phyloP scores from a whole-genome alignment of 768 basidiomycete genomes.

The Nidula microcarpa region DNA sequence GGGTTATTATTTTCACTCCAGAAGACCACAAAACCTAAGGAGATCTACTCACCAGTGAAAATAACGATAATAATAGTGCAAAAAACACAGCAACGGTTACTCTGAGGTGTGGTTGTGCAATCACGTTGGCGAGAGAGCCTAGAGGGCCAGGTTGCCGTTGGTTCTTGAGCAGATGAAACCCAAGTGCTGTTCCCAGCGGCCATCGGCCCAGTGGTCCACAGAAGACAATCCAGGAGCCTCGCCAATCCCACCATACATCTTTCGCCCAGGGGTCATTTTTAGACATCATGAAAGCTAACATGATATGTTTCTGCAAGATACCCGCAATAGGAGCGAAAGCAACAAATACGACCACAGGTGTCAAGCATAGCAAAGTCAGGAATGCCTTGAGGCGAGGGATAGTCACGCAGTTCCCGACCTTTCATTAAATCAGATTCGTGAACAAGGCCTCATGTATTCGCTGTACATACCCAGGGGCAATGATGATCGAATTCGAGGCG shows the following conservation, averaged over 20 bases:
- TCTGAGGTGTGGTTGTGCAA: slow-evolving; percentile 34
- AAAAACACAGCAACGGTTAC: slow-evolving; percentile 20
- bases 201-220: slow-evolving; percentile 41
- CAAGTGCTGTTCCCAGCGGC: slow-evolving; percentile 32
- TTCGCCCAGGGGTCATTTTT: slow-evolving; percentile 21
- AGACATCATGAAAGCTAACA: slow-evolving; percentile 23
- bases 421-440: background rate
- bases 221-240: slow-evolving; percentile 39
- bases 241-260: slow-evolving; percentile 38
- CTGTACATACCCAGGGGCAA: slow-evolving; percentile 38
- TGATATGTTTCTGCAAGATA: slow-evolving; percentile 21
- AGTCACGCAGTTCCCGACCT: slow-evolving; percentile 43
- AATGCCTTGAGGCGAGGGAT: slow-evolving; percentile 32
- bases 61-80: slow-evolving; percentile 25
- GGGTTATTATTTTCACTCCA: background rate
- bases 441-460: background rate
- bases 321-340: slow-evolving; percentile 21
- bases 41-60: slow-evolving; percentile 27
- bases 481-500: slow-evolving; percentile 43
- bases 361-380: slow-evolving; percentile 23
- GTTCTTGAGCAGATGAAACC: slow-evolving; percentile 22
- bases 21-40: background rate
- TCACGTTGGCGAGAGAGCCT: no score
- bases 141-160: no score
- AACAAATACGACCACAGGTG: slow-evolving; percentile 24